These are phyloP conservation scores for Xylaria palmicola DNA, from an alignment of 495 filamentous ascomycete genomes.

Conservation along the genomic window DNA sequence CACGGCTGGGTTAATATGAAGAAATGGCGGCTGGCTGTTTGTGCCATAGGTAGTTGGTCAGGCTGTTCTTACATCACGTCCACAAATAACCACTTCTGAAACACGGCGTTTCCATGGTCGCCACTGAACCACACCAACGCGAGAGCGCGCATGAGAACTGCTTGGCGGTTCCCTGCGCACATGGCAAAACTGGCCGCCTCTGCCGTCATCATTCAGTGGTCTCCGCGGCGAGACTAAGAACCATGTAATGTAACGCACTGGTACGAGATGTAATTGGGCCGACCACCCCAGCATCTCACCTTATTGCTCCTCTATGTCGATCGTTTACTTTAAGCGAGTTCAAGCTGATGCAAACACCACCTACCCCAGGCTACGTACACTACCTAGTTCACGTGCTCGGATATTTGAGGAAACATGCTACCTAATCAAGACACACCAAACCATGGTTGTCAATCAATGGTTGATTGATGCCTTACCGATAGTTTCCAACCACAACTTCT, in stretches of 20 bases:
- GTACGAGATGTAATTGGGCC: slow-evolving; percentile 7
- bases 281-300: slow-evolving; percentile 12
- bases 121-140: background rate
- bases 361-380: slow-evolving; percentile 4
- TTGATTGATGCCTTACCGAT: background rate
- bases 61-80: slow-evolving; percentile 8
- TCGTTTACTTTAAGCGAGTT: slow-evolving; percentile 9
- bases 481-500: background rate
- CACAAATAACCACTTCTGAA: slow-evolving; percentile 8
- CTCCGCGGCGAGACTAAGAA: background rate
- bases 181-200: slow-evolving; percentile 3
- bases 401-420: slow-evolving; percentile 10
- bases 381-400: slow-evolving; percentile 2
- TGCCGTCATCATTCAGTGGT: background rate
- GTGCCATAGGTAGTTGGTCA: background rate
- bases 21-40: background rate
- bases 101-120: background rate
- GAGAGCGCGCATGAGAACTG: background rate
- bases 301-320: slow-evolving; percentile 17
- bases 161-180: slow-evolving; percentile 1
- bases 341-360: slow-evolving; percentile 7
- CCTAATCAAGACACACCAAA: background rate
- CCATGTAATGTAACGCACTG: slow-evolving; percentile 8
- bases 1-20: background rate
- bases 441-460: background rate